Evolutionary conservation across 768 basidiomycete genomes (phyloP), one percentile per base, ranked within the genome.

Genomic region (Tricholoma sp.): DNA sequence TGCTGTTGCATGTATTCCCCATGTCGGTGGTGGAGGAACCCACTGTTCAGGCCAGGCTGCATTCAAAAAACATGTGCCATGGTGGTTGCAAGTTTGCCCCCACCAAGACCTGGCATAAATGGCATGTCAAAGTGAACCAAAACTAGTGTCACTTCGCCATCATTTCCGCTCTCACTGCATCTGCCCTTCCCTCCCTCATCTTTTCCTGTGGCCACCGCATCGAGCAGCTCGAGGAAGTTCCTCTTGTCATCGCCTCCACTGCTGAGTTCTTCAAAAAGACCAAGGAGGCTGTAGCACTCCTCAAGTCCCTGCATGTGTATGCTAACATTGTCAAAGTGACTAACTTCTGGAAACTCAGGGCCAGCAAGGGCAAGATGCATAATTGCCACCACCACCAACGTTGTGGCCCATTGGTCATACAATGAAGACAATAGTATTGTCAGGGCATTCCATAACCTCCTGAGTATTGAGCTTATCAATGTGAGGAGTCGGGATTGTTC

Each of bases 1-100:
- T 77, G 97, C 97, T 64, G 97, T 99, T 62, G 96, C 96, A 28
- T 97, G 96, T 94, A 98, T 99, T 71, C 97, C 97, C 75, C 96
- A 97, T 91, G 96, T 99, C 61, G 93, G 93, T 70, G 97, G 97
- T 71, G 90, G 91, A 70, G 97, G 97, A 74, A 98, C 97, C 65
- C 93, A 96, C 80, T 91, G 97, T 64, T 95, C 97, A 55, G 97
- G 97, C 59, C 96, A 95, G 89, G 97, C 93, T 72, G 97, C 97
- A 32, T 98, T 98, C 78, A 97, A 96, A n/a, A 70, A 98, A 98
- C 89, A 98, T 99, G 97, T 98, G 96, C 83, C 91, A 97, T 75
- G 96, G 97, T 70, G 97, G 97, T 80, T 93, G 97, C 71, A 98
- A 98, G 97, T 98, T 99, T 76, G 96, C 96, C 29, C 97, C 97